These are phyloP conservation scores for Paracoccidioides brasiliensis DNA, from an alignment of 2,329 filamentous ascomycete species.

Conservation along the genomic window DNA sequence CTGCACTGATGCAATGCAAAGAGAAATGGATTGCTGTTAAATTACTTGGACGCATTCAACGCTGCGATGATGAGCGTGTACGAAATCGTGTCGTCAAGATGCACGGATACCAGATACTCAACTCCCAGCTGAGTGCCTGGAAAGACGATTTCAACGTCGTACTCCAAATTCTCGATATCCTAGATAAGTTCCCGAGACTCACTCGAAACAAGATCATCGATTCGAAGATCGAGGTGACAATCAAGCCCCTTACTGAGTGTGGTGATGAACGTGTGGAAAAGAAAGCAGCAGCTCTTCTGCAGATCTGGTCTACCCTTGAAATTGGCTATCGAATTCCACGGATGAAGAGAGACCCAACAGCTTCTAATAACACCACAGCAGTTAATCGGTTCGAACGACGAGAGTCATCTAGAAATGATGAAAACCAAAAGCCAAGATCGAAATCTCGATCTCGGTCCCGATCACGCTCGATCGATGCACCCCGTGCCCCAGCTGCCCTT, in stretches of 20 bases:
- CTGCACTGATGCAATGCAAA: slow-evolving; percentile 90
- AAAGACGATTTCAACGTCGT: slow-evolving; percentile 82
- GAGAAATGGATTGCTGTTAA: slow-evolving; percentile 99
- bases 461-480: slow-evolving; percentile 35
- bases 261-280: slow-evolving; percentile 63
- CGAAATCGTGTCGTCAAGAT: slow-evolving; percentile 82
- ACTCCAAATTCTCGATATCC: slow-evolving; percentile 75
- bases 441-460: slow-evolving; percentile 35
- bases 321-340: slow-evolving; percentile 86
- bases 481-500: slow-evolving; percentile 29
- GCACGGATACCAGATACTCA: slow-evolving; percentile 93
- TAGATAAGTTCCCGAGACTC: slow-evolving; percentile 72
- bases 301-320: slow-evolving; percentile 80
- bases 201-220: slow-evolving; percentile 96
- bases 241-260: slow-evolving; percentile 54
- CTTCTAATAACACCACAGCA: slow-evolving; percentile 36
- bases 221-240: slow-evolving; percentile 79
- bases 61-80: slow-evolving; percentile 73
- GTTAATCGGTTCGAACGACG: slow-evolving; percentile 52
- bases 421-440: slow-evolving; percentile 36
- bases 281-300: slow-evolving; percentile 57
- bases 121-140: slow-evolving; percentile 72
- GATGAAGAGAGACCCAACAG: slow-evolving; percentile 67
- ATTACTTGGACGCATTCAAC: slow-evolving; percentile 75
- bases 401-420: slow-evolving; percentile 37